Conservation (phyloP, 805 yeast species). For the Candida maesae region DNA sequence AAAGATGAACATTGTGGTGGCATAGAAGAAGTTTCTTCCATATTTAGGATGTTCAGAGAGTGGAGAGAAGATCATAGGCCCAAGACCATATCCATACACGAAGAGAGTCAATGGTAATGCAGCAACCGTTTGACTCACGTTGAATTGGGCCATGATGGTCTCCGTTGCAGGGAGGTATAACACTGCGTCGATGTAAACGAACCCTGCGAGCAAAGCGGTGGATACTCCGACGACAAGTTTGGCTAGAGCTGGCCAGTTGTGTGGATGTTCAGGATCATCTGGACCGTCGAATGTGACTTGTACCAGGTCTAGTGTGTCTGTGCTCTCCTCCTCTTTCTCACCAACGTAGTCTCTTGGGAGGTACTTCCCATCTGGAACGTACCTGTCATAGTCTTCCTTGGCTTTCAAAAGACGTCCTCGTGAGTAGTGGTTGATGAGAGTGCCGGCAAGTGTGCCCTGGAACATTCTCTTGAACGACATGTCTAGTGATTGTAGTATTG, state of each 20-base stretch:
- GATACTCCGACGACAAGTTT: conserved; percentile 37
- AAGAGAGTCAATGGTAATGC: conserved; percentile 50
- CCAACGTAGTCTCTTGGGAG: conserved; percentile 9
- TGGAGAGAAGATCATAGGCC: conserved; percentile 58
- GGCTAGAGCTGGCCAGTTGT: conserved; percentile 47
- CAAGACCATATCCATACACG: conserved; percentile 58
- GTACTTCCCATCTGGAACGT: conserved; percentile 33
- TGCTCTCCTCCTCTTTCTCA: not conserved
- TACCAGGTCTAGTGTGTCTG: not conserved
- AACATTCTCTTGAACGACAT: not conserved
- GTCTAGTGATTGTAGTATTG: too few species aligned
- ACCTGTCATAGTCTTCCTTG: conserved; percentile 29
- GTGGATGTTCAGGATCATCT: conserved; percentile 54
- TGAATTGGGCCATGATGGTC: conserved; percentile 42
- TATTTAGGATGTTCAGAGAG: conserved; percentile 50
- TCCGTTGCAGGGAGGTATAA: conserved; percentile 49
- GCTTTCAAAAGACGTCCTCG: not conserved
- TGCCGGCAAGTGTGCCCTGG: not conserved
- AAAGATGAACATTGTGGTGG: conserved; percentile 43
- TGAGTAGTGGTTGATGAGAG: not conserved
- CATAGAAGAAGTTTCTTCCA: conserved; percentile 52
- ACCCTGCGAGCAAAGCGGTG: conserved; percentile 43
- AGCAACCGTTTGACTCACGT: conserved; percentile 41
- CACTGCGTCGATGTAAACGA: conserved; percentile 56
- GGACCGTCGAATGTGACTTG: conserved; percentile 20